These are phyloP conservation scores for Rosa chinensis DNA, from an alignment of 306 rosid genomes.

Conservation along the genomic window DNA sequence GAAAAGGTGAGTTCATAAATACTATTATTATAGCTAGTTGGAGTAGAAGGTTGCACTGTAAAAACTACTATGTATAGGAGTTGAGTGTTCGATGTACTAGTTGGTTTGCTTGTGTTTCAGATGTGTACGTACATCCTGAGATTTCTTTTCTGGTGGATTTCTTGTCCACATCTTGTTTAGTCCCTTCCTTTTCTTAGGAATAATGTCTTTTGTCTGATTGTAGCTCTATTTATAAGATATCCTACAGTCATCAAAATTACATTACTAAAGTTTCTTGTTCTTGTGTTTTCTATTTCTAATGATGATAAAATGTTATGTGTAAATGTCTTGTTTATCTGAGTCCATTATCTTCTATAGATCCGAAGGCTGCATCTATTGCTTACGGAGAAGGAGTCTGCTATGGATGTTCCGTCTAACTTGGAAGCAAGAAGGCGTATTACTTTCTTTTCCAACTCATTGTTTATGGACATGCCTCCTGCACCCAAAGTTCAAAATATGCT, in stretches of 20 bases:
- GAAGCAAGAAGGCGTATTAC: constrained; percentile 94
- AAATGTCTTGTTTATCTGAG: constrained; percentile 12
- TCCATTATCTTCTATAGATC: constrained; percentile 52
- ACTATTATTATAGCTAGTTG: not conserved
- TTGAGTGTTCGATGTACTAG: not conserved
- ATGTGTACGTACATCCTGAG: not conserved
- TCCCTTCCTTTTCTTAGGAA: not conserved
- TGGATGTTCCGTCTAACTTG: constrained; percentile 96
- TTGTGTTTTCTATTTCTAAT: not conserved
- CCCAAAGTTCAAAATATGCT: constrained; percentile 96
- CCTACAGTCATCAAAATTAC: not conserved
- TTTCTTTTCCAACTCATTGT: constrained; percentile 91
- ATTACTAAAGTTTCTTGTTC: not conserved
- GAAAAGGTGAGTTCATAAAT: constrained; percentile 62
- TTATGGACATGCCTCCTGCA: constrained; percentile 95
- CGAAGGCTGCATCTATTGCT: constrained; percentile 86
- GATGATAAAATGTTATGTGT: not conserved
- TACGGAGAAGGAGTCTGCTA: constrained; percentile 94
- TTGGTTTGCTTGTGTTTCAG: not conserved
- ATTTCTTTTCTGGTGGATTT: not conserved
- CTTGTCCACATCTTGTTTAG: not conserved
- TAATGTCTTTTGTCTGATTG: not conserved
- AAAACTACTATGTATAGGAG: not conserved
- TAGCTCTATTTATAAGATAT: not conserved
- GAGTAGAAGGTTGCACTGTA: not conserved